These are phyloP conservation scores for Bifiguratus adelaidae DNA, from an alignment of 192 early-diverging fungal genomes.

Conservation along the genomic window DNA sequence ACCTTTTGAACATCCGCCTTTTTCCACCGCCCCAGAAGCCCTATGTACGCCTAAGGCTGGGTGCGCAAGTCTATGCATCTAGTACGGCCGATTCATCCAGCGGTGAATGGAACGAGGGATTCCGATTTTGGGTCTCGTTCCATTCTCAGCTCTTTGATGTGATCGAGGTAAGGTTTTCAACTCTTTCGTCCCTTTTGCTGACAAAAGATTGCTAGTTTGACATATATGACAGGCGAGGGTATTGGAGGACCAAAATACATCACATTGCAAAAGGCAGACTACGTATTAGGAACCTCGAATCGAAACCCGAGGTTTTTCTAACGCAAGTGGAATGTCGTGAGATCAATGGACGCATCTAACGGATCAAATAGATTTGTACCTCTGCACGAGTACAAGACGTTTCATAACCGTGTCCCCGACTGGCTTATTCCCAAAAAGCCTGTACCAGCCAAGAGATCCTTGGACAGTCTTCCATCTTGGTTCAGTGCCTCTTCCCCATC, in stretches of 20 bases:
- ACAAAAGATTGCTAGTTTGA: constrained; percentile 9
- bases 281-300: constrained; percentile 13
- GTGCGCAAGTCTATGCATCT: constrained; percentile 25
- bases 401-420: too few relatives aligned
- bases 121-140: constrained; percentile 57
- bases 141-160: constrained; percentile 77
- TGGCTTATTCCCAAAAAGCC: too few relatives aligned
- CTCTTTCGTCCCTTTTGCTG: not conserved
- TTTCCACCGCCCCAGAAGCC: constrained; percentile 7
- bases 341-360: not conserved
- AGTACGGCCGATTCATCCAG: constrained; percentile 31
- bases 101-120: constrained; percentile 70
- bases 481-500: too few relatives aligned
- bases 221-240: constrained; percentile 17
- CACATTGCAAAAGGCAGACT: constrained; percentile 25
- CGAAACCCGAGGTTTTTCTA: constrained; percentile 18
- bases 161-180: constrained; percentile 21
- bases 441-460: too few relatives aligned
- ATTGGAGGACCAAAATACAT: constrained; percentile 17
- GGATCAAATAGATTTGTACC: constrained; percentile 13
- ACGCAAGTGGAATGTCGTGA: constrained; percentile 10
- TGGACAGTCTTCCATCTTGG: too few relatives aligned
- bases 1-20: constrained; percentile 17
- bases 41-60: constrained; percentile 16
- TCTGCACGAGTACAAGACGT: too few relatives aligned